Evolutionary conservation across 1,284 basidiomycete genomes (phyloP), one percentile per base, ranked within the genome.

Genomic region (Ustilago trichophora): DNA sequence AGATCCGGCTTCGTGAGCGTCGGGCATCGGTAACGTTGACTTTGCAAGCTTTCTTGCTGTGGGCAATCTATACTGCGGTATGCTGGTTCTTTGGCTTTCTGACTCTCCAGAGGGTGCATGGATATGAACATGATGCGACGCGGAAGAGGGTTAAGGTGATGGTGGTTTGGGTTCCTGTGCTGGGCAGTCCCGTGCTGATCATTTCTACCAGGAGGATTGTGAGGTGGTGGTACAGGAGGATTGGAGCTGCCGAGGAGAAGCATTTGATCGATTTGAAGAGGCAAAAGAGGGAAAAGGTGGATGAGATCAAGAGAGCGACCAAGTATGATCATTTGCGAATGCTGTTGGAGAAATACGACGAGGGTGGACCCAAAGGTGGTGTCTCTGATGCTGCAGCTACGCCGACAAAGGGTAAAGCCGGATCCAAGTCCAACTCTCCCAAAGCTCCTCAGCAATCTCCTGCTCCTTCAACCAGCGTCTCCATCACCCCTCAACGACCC

Each of bases 241-340:
- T 91, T 77, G 90, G 90, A 3, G 88, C 89, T 54, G 87, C 87
- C 2, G 94, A 98, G 40, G 94, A 98, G 81, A 90, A 88, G 76
- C 88, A 89, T 11, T 84, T 98, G 15, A 88, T 89, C 58, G 81
- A 84, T 0, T 85, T 97, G 11, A 86, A 91, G 70, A 89, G 89
- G 76, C 85, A 90, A 76, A 92, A 94, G 73, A 88, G 91, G 31
- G 87, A 87, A 33, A 94, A 92, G 80, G 87, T 99, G 25, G 94
- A 96, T 72, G 94, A 97, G 77, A 91, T 98, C 74, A 99, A 99
- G 85, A 91, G 92, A 83, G 93, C 92, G 75, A 97, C 93, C 0
- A 94, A 95, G 75, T 99, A 91, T 82, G 93, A 99, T 81, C 88
- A 88, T 22, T 95, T 93, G 15, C 88, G 91, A 46, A 90, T 89